Evolutionary conservation across 768 basidiomycete genomes (phyloP), one percentile per base, ranked within the genome.

Genomic region (Mycena belliarum): DNA sequence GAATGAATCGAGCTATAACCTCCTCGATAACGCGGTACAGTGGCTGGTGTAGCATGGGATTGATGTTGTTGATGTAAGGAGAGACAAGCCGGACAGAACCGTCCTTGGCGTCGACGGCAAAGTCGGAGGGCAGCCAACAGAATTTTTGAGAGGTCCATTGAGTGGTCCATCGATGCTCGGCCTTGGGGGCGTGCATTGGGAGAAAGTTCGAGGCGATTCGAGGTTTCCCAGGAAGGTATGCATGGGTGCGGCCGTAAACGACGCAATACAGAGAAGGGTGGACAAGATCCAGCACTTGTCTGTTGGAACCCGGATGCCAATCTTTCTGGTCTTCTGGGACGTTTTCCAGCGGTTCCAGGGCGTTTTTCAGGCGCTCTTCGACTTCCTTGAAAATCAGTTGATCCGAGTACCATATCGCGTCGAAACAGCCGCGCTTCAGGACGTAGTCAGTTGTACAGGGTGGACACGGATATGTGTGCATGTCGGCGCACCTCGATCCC

Each of bases 261-360:
- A 79, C 56, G 26, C 73, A 73, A 63, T 70, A 81, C 4, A 80
- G 65, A 1, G 78, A 76, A 26, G 80, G 80, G 51, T 82, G 76
- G 3, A 80, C 73, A n/a, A 63, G 61, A 23, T 63, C 61, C 12
- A 63, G 57, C 21, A 63, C 61, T 38, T 63, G 61, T 6, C 44
- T 40, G 12, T 59, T 55, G 9, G 61, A 58, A 4, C 57, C 53
- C 1, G 61, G 61, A 23, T 63, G 61, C 61, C 79, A 81, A 63
- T 81, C 79, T 43, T 72, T 75, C 53, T 70, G 20, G 1, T 65
- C 68, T 7, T 72, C 74, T 0, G 75, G 71, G 5, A 77, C 68
- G 26, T 70, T 56, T 60, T 82, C 76, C 24, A 80, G 74, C 1
- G 33, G 35, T 4, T 38, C 58, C 14, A 69, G 67, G 21, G 65